Evolutionary conservation across 176 grass and related monocot species (phyloP).

Genomic region (Coix lacrymajobi): DNA sequence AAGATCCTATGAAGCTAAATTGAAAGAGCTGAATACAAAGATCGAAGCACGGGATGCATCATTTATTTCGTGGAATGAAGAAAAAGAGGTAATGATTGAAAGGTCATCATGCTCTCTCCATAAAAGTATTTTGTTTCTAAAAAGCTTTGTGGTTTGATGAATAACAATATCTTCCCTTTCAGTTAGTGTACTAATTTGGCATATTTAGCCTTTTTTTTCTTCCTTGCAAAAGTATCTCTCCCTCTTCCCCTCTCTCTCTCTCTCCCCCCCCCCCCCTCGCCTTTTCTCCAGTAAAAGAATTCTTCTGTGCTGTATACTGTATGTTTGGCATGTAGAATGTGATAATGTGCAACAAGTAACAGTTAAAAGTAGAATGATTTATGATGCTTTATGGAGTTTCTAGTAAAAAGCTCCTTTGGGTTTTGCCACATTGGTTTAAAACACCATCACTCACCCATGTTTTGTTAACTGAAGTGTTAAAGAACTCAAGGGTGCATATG

Average conservation of each 20-base stretch:
- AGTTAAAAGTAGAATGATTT: background rate
- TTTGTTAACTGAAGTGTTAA: background rate
- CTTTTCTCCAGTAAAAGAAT: background rate
- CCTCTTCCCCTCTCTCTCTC: background rate
- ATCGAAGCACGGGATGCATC: constrained; percentile 43
- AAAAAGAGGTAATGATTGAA: constrained; percentile 65
- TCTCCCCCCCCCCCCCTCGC: background rate
- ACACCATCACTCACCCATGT: background rate
- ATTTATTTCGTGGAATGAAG: constrained; percentile 46
- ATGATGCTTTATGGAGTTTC: constrained; percentile 4
- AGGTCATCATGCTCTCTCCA: background rate
- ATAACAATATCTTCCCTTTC: background rate
- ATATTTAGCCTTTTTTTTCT: background rate
- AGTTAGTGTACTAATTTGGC: background rate
- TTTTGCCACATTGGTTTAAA: background rate
- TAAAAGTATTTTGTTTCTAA: background rate
- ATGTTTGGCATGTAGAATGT: background rate
- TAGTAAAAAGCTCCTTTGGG: background rate
- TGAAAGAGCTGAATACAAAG: constrained; percentile 53
- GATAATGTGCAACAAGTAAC: background rate
- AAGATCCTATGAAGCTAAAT: constrained; percentile 28
- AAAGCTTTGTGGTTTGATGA: background rate
- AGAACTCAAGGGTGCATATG: background rate
- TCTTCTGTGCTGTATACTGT: background rate
- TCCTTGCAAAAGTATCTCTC: background rate